A percentile compares a stretch with the other conserved stretches of the same genome.
phyloP scores from a whole-genome alignment of 495 filamentous ascomycete species.

The Articulospora tetracladia region DNA sequence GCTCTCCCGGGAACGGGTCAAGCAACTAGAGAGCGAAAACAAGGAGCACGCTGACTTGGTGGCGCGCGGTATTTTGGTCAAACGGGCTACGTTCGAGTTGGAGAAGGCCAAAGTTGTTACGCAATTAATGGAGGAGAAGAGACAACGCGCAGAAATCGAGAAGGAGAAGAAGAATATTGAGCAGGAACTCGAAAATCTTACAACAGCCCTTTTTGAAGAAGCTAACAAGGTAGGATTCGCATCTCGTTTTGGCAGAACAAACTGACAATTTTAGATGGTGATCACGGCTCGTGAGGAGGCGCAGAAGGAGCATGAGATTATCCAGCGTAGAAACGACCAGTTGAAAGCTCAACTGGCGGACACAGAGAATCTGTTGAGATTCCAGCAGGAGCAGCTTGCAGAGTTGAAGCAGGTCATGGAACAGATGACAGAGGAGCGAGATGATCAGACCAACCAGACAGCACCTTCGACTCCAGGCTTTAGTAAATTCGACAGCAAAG shows the following conservation, averaged over 20 bases:
- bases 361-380: slow-evolving; percentile 78
- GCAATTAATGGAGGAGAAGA: slow-evolving; percentile 60
- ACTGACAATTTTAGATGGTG: slow-evolving; percentile 70
- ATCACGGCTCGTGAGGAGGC: slow-evolving; percentile 62
- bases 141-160: slow-evolving; percentile 54
- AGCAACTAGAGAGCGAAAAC: slow-evolving; percentile 57
- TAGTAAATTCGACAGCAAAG: slow-evolving; percentile 39
- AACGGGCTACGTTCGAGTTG: slow-evolving; percentile 63
- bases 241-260: neutral
- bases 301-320: slow-evolving; percentile 66
- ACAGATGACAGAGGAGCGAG: slow-evolving; percentile 69
- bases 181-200: slow-evolving; percentile 82
- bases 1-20: slow-evolving; percentile 61
- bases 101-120: slow-evolving; percentile 61
- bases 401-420: slow-evolving; percentile 92
- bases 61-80: slow-evolving; percentile 65
- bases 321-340: slow-evolving; percentile 77
- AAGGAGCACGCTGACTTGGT: slow-evolving; percentile 71
- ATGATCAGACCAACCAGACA: slow-evolving; percentile 45
- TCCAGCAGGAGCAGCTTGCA: slow-evolving; percentile 88
- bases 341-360: slow-evolving; percentile 74
- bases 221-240: slow-evolving; percentile 66
- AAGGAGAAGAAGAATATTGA: slow-evolving; percentile 73
- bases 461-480: slow-evolving; percentile 65
- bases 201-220: slow-evolving; percentile 89